Conservation (phyloP, 2,329 filamentous ascomycete species). For the Penicillium sp. region DNA sequence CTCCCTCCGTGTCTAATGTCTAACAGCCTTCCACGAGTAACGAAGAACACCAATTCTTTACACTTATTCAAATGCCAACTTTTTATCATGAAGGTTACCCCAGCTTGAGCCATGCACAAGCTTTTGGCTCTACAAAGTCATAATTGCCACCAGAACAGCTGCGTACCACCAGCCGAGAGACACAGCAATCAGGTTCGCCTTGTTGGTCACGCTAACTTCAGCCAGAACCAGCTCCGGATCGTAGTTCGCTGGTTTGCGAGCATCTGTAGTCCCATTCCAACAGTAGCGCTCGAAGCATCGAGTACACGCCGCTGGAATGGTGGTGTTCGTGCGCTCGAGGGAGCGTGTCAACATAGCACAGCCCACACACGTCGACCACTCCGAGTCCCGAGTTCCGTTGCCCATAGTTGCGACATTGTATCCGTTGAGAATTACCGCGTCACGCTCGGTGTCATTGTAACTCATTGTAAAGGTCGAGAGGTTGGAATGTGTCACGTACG, state of each 20-base stretch:
- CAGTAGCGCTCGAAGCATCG: slow-evolving; percentile 79
- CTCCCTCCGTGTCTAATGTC: too few species aligned
- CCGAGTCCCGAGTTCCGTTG: slow-evolving; percentile 70
- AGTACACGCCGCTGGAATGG: slow-evolving; percentile 68
- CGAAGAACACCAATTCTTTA: too few species aligned
- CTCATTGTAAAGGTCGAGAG: slow-evolving; percentile 70
- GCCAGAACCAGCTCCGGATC: slow-evolving; percentile 35
- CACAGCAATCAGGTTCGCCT: background rate
- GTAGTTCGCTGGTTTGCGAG: slow-evolving; percentile 40
- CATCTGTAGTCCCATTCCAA: slow-evolving; percentile 73
- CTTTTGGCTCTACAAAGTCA: background rate
- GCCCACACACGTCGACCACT: slow-evolving; percentile 79
- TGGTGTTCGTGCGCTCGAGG: slow-evolving; percentile 67
- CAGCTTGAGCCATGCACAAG: background rate
- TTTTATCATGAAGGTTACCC: too few species aligned
- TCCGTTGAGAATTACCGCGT: slow-evolving; percentile 82
- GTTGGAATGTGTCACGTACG: slow-evolving; percentile 75
- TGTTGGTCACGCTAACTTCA: background rate
- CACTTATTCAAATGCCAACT: too few species aligned
- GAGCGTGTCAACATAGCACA: slow-evolving; percentile 80
- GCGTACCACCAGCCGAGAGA: background rate
- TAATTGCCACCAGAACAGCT: background rate
- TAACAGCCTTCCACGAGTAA: too few species aligned
- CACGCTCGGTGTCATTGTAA: slow-evolving; percentile 66
- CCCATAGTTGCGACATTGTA: slow-evolving; percentile 78